These are phyloP conservation scores for Stromatinia cepivora DNA, from an alignment of 2,329 filamentous ascomycete genomes.

Conservation along the genomic window DNA sequence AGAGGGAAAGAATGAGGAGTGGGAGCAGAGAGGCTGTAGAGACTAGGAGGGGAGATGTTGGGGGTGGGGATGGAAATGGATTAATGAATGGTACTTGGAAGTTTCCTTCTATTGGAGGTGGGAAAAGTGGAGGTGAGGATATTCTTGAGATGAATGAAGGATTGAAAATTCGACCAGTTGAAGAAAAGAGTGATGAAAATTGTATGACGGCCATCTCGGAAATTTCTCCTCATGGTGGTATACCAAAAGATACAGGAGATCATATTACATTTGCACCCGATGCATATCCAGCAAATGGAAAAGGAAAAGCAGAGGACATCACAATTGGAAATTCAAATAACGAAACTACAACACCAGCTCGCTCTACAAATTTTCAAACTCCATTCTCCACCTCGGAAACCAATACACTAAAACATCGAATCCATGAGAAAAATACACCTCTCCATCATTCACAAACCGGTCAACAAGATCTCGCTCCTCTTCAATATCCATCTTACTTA, in stretches of 20 bases:
- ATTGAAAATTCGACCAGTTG: not conserved
- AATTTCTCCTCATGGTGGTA: not conserved
- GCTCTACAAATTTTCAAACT: not conserved
- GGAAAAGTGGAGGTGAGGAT: not conserved
- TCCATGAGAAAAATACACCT: not conserved
- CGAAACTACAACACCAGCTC: not conserved
- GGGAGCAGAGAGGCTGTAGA: not conserved
- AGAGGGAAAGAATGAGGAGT: not conserved
- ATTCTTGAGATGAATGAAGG: not conserved
- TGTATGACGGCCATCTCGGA: constrained; percentile 9
- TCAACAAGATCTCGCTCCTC: constrained; percentile 22
- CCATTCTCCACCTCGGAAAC: not conserved
- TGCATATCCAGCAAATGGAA: not conserved
- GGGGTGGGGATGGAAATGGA: not conserved
- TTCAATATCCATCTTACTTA: constrained; percentile 34
- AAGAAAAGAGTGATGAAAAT: not conserved
- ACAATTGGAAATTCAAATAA: not conserved
- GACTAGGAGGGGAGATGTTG: not conserved
- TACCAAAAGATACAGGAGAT: not conserved
- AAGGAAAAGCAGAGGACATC: not conserved
- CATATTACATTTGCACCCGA: constrained; percentile 15
- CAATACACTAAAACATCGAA: not conserved
- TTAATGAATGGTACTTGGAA: not conserved
- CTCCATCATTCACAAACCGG: not conserved
- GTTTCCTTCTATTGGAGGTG: not conserved